phyloP scores from a whole-genome alignment of 805 yeast species.

The Clavispora fructus region DNA sequence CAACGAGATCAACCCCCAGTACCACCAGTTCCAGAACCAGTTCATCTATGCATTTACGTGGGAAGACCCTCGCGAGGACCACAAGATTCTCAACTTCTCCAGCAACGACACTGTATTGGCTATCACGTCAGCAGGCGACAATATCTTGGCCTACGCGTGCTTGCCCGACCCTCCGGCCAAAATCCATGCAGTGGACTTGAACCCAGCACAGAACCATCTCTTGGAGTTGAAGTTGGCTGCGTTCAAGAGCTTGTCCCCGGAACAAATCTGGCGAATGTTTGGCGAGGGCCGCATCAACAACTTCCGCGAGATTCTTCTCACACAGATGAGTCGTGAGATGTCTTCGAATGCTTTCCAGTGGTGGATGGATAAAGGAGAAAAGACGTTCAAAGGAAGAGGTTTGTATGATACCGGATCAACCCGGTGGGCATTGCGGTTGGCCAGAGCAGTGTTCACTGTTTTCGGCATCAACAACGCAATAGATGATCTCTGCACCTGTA shows the following conservation, averaged over 20 bases:
- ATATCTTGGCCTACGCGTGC: slow-evolving; percentile 66
- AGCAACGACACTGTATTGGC: slow-evolving; percentile 71
- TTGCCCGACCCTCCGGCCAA: slow-evolving; percentile 68
- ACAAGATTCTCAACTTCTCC: slow-evolving; percentile 54
- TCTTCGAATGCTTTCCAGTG: slow-evolving; percentile 79
- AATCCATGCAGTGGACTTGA: slow-evolving; percentile 81
- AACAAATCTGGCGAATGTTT: slow-evolving; percentile 68
- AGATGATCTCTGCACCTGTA: slow-evolving; percentile 50
- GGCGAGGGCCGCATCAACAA: slow-evolving; percentile 65
- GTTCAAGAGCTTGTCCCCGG: slow-evolving; percentile 47
- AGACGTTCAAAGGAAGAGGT: slow-evolving; percentile 61
- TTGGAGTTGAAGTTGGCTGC: slow-evolving; percentile 75
- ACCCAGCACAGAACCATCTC: slow-evolving; percentile 78
- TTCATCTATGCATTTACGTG: slow-evolving; percentile 85
- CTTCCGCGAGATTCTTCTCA: slow-evolving; percentile 32
- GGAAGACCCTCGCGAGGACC: slow-evolving; percentile 87
- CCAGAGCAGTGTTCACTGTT: slow-evolving; percentile 52
- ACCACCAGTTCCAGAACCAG: slow-evolving; percentile 69
- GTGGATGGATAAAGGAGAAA: slow-evolving; percentile 63
- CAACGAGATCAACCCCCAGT: slow-evolving; percentile 63
- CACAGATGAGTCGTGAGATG: slow-evolving; percentile 59
- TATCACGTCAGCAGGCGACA: slow-evolving; percentile 85
- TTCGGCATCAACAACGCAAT: slow-evolving; percentile 51
- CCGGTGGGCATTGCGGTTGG: slow-evolving; percentile 76
- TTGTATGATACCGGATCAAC: slow-evolving; percentile 80